A percentile compares a stretch with the other conserved stretches of the same genome.
phyloP scores from a whole-genome alignment of 768 basidiomycete species.

The Naganishia randhawae region DNA sequence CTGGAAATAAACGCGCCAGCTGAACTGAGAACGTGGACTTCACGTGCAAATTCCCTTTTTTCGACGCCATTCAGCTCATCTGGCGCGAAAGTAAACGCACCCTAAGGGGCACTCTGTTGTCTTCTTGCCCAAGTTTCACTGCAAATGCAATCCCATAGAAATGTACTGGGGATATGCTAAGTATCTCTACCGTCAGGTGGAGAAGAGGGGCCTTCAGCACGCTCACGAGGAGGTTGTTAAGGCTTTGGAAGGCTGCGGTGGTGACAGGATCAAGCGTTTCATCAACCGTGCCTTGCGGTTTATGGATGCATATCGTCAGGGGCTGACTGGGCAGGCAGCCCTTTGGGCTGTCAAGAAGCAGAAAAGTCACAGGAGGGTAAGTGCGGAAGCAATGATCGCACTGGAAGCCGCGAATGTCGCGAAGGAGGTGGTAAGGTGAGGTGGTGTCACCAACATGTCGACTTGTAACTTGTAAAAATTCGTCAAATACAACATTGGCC shows the following conservation, averaged over 20 bases:
- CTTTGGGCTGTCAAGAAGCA: constrained; percentile 41
- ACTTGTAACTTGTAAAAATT: not conserved
- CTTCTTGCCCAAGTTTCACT: constrained; percentile 55
- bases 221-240: constrained; percentile 48
- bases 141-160: constrained; percentile 57
- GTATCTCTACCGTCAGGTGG: constrained; percentile 42
- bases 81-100: no score
- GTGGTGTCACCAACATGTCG: not conserved
- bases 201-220: constrained; percentile 44
- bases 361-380: constrained; percentile 37
- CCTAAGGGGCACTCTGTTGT: constrained; percentile 45
- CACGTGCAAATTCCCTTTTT: no score
- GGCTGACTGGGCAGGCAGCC: constrained; percentile 37
- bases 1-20: no score
- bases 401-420: not conserved
- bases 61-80: no score
- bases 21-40: no score
- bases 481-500: not conserved
- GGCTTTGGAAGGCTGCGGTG: constrained; percentile 44
- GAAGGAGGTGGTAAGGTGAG: not conserved
- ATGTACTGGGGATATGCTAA: constrained; percentile 53
- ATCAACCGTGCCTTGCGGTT: constrained; percentile 36
- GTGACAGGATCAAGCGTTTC: constrained; percentile 32
- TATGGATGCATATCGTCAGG: constrained; percentile 43
- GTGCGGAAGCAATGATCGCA: not conserved